Conservation (phyloP, 1,284 basidiomycete species). For the Malassezia pachydermatis region DNA sequence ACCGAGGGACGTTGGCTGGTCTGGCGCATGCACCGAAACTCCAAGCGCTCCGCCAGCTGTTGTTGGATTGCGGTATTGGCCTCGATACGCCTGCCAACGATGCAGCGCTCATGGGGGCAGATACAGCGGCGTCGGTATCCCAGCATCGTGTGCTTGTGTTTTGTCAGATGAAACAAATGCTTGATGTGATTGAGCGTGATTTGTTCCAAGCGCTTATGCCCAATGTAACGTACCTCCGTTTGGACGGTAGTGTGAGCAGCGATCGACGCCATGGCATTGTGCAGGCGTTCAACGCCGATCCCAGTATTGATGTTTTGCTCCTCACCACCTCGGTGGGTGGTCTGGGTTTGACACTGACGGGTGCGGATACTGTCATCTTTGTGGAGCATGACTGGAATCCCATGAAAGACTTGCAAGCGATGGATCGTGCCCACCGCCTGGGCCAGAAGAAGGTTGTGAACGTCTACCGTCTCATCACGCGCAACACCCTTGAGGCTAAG, state of each 20-base stretch:
- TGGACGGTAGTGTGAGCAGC: slow-evolving; percentile 58
- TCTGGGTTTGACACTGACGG: slow-evolving; percentile 86
- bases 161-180: slow-evolving; percentile 98
- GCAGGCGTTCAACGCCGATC: slow-evolving; percentile 94
- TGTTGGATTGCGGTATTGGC: slow-evolving; percentile 81
- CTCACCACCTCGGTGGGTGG: slow-evolving; percentile 96
- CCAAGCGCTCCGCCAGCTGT: slow-evolving; percentile 54
- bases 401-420: slow-evolving; percentile 98
- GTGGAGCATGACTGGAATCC: slow-evolving; percentile 99
- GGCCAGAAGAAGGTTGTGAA: slow-evolving; percentile 99
- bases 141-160: slow-evolving; percentile 97
- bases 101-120: slow-evolving; percentile 51
- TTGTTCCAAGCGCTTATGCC: slow-evolving; percentile 88
- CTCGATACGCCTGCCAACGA: slow-evolving; percentile 55
- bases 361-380: slow-evolving; percentile 97
- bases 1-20: slow-evolving; percentile 56
- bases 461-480: slow-evolving; percentile 92
- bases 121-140: slow-evolving; percentile 55
- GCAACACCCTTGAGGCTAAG: slow-evolving; percentile 95
- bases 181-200: slow-evolving; percentile 91
- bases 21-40: slow-evolving; percentile 89
- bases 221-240: slow-evolving; percentile 89
- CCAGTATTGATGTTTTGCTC: slow-evolving; percentile 89
- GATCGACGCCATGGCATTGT: slow-evolving; percentile 57
- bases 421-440: slow-evolving; percentile 96